These are phyloP conservation scores for Candida maltosa DNA, from an alignment of 805 yeast genomes.

Conservation along the genomic window DNA sequence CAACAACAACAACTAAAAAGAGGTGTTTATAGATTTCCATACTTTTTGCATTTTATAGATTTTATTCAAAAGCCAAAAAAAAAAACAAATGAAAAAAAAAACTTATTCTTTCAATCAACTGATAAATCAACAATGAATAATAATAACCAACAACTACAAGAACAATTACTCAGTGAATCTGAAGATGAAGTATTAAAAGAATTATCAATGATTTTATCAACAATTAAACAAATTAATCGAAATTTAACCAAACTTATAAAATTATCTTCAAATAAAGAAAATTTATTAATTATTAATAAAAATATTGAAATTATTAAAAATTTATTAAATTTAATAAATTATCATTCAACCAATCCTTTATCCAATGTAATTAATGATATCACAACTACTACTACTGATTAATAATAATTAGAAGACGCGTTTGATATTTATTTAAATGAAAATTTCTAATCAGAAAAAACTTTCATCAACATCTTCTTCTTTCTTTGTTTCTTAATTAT, in stretches of 20 bases:
- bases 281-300: conserved; percentile 14
- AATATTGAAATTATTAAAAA: conserved; percentile 12
- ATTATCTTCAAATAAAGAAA: conserved; percentile 13
- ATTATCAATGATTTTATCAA: conserved; percentile 30
- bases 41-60: too few species aligned
- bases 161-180: too few species aligned
- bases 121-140: background rate
- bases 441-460: too few species aligned
- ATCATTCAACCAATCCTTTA: too few species aligned
- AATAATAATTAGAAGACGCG: too few species aligned
- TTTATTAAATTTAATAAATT: conserved; percentile 13
- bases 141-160: conserved; percentile 14
- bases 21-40: background rate
- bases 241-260: conserved; percentile 23
- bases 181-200: conserved; percentile 30
- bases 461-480: too few species aligned
- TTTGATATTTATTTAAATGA: too few species aligned
- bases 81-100: background rate
- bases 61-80: too few species aligned
- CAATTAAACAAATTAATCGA: conserved; percentile 26
- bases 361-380: too few species aligned
- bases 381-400: too few species aligned
- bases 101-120: background rate
- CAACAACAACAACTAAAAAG: background rate
- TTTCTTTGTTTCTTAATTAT: conserved; percentile 12